Evolutionary conservation across 495 filamentous ascomycete genomes (phyloP).

Genomic region (Cercophora sp.): DNA sequence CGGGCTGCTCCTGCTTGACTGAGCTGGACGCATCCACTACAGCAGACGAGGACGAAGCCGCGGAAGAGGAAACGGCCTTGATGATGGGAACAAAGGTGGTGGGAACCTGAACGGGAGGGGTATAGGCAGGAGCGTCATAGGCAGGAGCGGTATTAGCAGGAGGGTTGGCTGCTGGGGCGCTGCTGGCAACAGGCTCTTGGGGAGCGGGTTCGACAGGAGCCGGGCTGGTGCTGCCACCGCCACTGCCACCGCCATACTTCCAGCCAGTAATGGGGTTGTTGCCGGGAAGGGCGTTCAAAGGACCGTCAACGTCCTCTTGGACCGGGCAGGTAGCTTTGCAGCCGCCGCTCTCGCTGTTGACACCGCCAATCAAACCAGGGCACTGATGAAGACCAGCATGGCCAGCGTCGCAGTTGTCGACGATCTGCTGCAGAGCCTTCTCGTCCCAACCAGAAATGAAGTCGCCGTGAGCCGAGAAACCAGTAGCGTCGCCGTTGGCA

Average conservation of each 20-base stretch:
- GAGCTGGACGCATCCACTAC: too few relatives aligned
- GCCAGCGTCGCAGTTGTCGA: constrained; percentile 56
- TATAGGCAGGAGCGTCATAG: neutral
- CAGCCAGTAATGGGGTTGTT: constrained; percentile 51
- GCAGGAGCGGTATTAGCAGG: constrained; percentile 6
- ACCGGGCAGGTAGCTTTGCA: constrained; percentile 48
- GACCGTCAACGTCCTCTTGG: constrained; percentile 28
- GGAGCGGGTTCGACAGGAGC: constrained; percentile 16
- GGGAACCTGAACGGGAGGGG: constrained; percentile 1
- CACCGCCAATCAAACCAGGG: constrained; percentile 40
- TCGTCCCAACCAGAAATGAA: constrained; percentile 73
- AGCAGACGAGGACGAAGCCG: constrained; percentile 23
- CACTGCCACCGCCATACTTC: constrained; percentile 30
- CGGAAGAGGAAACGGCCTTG: neutral
- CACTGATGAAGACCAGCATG: constrained; percentile 53
- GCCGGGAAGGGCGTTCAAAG: constrained; percentile 50
- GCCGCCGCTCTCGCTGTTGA: constrained; percentile 34
- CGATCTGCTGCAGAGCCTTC: constrained; percentile 54
- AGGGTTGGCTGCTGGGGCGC: neutral
- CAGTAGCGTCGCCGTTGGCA: constrained; percentile 57
- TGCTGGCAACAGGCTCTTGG: neutral
- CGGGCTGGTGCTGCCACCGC: constrained; percentile 16
- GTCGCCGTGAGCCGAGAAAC: constrained; percentile 61
- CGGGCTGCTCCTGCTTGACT: constrained; percentile 22
- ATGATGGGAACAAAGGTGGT: constrained; percentile 6